phyloP scores from a whole-genome alignment of 768 basidiomycete genomes.

The Lactarius akahatsu region DNA sequence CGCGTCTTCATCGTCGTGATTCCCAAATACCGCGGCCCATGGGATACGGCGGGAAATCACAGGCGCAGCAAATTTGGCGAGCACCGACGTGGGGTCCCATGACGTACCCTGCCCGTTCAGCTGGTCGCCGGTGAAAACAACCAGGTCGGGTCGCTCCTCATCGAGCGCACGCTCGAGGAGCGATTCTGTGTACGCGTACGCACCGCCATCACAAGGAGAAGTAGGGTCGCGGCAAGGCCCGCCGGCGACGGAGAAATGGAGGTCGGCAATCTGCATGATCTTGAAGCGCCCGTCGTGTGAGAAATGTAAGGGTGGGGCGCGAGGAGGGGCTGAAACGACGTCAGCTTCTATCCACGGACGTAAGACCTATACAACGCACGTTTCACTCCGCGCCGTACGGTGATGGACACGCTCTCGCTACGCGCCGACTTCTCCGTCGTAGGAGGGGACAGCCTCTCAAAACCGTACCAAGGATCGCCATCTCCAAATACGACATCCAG shows the following conservation, averaged over 20 bases:
- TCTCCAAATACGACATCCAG: constrained; percentile 90
- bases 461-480: constrained; percentile 82
- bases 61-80: constrained; percentile 83
- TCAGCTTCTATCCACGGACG: not conserved
- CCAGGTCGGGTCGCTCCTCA: constrained; percentile 81
- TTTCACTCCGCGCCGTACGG: constrained; percentile 72
- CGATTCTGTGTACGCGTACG: constrained; percentile 77
- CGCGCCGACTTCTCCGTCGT: constrained; percentile 42
- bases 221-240: constrained; percentile 76
- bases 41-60: constrained; percentile 76
- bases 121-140: constrained; percentile 93
- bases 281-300: constrained; percentile 81
- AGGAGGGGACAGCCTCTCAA: constrained; percentile 68
- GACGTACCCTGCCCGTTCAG: constrained; percentile 88
- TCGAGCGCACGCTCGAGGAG: constrained; percentile 73
- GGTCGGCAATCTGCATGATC: constrained; percentile 87
- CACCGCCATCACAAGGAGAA: constrained; percentile 49
- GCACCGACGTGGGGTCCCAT: constrained; percentile 85
- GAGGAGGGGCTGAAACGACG: constrained; percentile 54
- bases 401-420: constrained; percentile 58
- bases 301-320: constrained; percentile 80
- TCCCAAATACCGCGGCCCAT: constrained; percentile 93
- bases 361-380: constrained; percentile 42
- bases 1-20: constrained; percentile 85
- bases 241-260: constrained; percentile 84